Evolutionary conservation across 202 grass and related monocot genomes (phyloP).

Genomic region (Panicum virgatum): DNA sequence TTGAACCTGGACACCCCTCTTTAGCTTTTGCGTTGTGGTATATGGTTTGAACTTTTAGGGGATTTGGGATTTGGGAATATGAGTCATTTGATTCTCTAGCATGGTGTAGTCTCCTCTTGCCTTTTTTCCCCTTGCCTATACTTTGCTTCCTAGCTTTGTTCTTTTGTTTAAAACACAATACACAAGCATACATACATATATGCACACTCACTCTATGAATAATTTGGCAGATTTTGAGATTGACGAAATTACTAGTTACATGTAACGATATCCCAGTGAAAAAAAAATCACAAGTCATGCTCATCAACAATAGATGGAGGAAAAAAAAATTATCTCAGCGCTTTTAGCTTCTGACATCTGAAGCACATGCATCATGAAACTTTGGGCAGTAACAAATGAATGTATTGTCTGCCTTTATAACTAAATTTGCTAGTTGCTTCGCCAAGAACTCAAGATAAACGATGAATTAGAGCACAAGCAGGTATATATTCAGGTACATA

Average conservation of each 20-base stretch:
- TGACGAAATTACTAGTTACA: too few species aligned
- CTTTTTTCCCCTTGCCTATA: not conserved
- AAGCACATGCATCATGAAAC: not conserved
- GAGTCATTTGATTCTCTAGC: constrained; percentile 2
- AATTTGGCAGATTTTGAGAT: too few species aligned
- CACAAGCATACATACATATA: too few species aligned
- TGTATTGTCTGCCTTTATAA: not conserved
- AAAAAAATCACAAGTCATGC: too few species aligned
- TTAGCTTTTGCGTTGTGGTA: constrained; percentile 20
- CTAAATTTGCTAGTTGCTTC: not conserved
- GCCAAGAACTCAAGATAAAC: not conserved
- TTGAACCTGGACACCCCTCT: constrained; percentile 48
- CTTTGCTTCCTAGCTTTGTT: not conserved
- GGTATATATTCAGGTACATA: not conserved
- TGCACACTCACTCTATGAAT: too few species aligned
- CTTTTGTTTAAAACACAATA: too few species aligned
- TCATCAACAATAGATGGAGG: not conserved
- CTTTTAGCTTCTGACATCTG: not conserved
- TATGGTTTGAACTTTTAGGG: constrained; percentile 3
- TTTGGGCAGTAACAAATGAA: not conserved
- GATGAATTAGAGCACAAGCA: not conserved
- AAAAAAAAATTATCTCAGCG: not conserved
- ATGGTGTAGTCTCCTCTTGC: not conserved
- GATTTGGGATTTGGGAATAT: constrained; percentile 23
- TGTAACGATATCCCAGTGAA: too few species aligned